phyloP scores from a whole-genome alignment of 495 filamentous ascomycete genomes.

The Recurvomyces mirabilis region DNA sequence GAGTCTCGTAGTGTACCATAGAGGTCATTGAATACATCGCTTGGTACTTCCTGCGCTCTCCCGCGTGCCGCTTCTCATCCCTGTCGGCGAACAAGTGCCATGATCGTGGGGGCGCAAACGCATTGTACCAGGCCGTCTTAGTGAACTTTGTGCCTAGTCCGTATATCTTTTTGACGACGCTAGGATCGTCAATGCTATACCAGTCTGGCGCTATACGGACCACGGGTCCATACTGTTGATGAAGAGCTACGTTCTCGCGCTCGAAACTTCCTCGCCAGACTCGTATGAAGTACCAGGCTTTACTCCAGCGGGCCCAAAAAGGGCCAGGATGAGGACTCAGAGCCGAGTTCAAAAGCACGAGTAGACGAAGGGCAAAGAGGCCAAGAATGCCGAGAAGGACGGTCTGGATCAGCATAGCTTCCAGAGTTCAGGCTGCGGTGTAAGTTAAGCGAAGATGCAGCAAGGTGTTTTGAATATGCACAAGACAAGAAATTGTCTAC shows the following conservation, averaged over 20 bases:
- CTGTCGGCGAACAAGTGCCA: constrained; percentile 33
- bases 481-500: too few relatives aligned
- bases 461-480: too few relatives aligned
- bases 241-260: constrained; percentile 36
- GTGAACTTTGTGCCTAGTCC: constrained; percentile 21
- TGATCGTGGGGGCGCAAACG: neutral
- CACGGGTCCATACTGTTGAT: constrained; percentile 33
- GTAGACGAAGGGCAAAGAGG: too few relatives aligned
- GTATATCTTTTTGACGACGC: constrained; percentile 38
- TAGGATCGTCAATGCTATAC: constrained; percentile 38
- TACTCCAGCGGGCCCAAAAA: constrained; percentile 32
- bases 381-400: too few relatives aligned
- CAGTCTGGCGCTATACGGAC: constrained; percentile 41
- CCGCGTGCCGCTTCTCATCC: constrained; percentile 36
- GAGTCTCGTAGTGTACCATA: constrained; percentile 43
- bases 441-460: too few relatives aligned
- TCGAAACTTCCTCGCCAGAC: constrained; percentile 37
- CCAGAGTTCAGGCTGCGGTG: too few relatives aligned
- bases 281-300: constrained; percentile 43
- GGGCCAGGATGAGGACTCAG: too few relatives aligned
- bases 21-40: constrained; percentile 43
- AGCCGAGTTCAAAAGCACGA: too few relatives aligned
- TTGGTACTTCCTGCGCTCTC: constrained; percentile 28
- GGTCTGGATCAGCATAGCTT: too few relatives aligned
- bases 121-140: constrained; percentile 16